phyloP scores from a whole-genome alignment of 768 basidiomycete species.

The Tricholoma matsutake region DNA sequence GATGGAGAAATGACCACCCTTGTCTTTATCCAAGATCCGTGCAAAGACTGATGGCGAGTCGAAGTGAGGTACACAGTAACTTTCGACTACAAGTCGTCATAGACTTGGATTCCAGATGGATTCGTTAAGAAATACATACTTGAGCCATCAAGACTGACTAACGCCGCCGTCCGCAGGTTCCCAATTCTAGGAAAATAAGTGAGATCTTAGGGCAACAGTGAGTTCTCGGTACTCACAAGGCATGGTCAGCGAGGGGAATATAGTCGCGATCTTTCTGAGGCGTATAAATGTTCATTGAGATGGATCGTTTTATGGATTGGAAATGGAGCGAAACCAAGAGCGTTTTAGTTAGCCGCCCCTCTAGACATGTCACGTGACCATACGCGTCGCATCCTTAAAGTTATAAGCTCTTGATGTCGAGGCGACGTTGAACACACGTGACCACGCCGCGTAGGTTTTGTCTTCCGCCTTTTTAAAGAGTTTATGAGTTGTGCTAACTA shows the following conservation, averaged over 20 bases:
- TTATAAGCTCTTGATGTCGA: too few relatives aligned
- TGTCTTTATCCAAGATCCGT: slow-evolving; percentile 83
- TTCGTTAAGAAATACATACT: slow-evolving; percentile 38
- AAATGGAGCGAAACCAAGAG: background rate
- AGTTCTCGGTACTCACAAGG: slow-evolving; percentile 47
- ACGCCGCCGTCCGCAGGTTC: slow-evolving; percentile 78
- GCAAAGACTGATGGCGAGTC: slow-evolving; percentile 93
- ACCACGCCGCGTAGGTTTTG: too few relatives aligned
- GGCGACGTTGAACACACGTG: too few relatives aligned
- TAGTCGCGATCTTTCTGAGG: slow-evolving; percentile 62
- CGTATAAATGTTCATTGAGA: slow-evolving; percentile 49
- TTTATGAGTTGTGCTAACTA: too few relatives aligned
- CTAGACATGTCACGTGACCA: background rate
- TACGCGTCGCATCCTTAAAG: too few relatives aligned
- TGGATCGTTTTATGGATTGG: slow-evolving; percentile 6
- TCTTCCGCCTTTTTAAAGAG: too few relatives aligned
- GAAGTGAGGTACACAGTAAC: slow-evolving; percentile 90
- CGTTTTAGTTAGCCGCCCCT: background rate
- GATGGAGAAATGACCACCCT: slow-evolving; percentile 92
- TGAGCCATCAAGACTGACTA: slow-evolving; percentile 82
- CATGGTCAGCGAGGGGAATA: slow-evolving; percentile 76
- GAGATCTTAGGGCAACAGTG: background rate
- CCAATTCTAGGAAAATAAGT: slow-evolving; percentile 55
- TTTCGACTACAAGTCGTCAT: slow-evolving; percentile 58
- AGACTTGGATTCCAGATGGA: background rate